A percentile compares a stretch with the other conserved stretches of the same genome.
Evolutionary conservation across 1,139 yeast species (phyloP).

Genomic region (Nakaseomyces kungkrabaensis): DNA sequence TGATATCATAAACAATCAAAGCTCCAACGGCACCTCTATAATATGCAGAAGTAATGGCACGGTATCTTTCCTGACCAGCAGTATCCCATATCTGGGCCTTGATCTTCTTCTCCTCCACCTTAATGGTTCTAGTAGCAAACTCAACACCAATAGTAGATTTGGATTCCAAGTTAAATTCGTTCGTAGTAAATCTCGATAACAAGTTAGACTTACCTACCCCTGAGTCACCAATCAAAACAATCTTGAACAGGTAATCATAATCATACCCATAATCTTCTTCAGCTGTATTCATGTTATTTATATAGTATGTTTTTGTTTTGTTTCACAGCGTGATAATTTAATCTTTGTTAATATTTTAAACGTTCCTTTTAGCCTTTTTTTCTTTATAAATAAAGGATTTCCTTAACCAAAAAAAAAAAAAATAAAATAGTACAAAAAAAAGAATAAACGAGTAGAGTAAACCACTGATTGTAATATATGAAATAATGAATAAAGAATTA

Average conservation of each 20-base stretch:
- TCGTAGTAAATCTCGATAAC: constrained; percentile 85
- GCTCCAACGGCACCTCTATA: constrained; percentile 99
- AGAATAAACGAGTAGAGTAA: no score
- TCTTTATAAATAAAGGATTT: no score
- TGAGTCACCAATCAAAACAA: constrained; percentile 93
- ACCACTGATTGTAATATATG: no score
- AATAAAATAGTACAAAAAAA: no score
- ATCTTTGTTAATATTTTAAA: no score
- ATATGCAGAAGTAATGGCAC: constrained; percentile 96
- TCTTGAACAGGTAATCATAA: constrained; percentile 90
- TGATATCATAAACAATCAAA: constrained; percentile 85
- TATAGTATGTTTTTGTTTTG: no score
- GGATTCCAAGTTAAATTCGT: constrained; percentile 89
- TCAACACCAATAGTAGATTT: constrained; percentile 97
- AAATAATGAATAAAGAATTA: no score
- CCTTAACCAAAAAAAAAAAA: no score
- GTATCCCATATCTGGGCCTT: constrained; percentile 99
- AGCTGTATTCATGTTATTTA: background rate
- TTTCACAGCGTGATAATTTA: no score
- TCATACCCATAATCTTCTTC: constrained; percentile 66
- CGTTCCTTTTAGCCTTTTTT: no score
- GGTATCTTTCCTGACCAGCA: constrained; percentile 96
- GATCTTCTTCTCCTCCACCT: constrained; percentile 88
- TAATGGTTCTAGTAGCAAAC: constrained; percentile 92
- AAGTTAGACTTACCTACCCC: constrained; percentile 96